These are phyloP conservation scores for Rhynchospora breviuscula DNA, from an alignment of 176 grass and related monocot genomes.

Conservation along the genomic window DNA sequence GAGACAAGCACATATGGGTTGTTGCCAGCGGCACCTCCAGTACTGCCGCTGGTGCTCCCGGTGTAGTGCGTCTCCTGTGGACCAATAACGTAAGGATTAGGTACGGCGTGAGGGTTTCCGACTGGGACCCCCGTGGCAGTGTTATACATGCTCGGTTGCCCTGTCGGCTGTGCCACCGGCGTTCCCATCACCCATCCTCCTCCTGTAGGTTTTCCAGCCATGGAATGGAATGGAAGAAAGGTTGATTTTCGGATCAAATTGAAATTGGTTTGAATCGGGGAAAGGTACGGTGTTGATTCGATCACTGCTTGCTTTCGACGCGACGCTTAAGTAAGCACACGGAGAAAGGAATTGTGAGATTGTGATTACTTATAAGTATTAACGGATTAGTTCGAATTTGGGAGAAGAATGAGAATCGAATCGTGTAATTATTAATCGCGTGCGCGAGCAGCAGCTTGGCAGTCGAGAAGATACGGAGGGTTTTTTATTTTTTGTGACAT, in stretches of 20 bases:
- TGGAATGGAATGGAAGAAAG: neutral
- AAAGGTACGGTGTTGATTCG: neutral
- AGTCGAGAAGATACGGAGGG: neutral
- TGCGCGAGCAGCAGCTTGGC: neutral
- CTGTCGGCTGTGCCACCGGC: conserved; percentile 3
- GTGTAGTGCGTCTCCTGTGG: conserved; percentile 2
- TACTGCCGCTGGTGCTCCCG: conserved; percentile 11
- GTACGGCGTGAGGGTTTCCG: neutral
- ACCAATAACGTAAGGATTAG: conserved; percentile 22
- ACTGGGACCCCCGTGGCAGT: neutral
- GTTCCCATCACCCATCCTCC: conserved; percentile 29
- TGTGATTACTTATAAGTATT: neutral
- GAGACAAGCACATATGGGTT: conserved; percentile 20
- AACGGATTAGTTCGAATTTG: neutral
- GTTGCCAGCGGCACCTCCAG: neutral
- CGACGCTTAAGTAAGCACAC: neutral
- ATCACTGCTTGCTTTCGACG: neutral
- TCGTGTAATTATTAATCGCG: neutral
- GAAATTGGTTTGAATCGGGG: neutral
- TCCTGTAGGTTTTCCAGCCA: conserved; percentile 15
- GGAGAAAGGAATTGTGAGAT: neutral
- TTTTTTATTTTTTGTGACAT: neutral
- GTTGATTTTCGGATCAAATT: neutral
- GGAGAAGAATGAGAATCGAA: neutral
- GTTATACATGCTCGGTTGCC: neutral